These are phyloP conservation scores for Centrapalus pauciflorus DNA, from an alignment of 129 eudicot genomes.

Conservation along the genomic window DNA sequence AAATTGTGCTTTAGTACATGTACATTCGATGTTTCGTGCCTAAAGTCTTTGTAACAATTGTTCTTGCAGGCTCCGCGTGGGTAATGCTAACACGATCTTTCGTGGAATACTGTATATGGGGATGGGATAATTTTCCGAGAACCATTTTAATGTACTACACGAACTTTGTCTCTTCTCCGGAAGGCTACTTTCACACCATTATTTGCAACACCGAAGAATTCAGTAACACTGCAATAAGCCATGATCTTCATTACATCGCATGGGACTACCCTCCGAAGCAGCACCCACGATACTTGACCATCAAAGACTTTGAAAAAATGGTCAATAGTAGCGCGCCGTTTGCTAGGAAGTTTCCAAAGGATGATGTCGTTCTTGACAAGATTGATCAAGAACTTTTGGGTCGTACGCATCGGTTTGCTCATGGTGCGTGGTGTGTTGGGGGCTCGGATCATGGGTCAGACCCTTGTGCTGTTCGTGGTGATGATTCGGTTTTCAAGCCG, in stretches of 20 bases:
- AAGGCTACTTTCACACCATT: slow-evolving; percentile 94
- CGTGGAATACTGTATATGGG: slow-evolving; percentile 93
- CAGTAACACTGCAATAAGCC: slow-evolving; percentile 64
- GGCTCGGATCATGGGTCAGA: slow-evolving; percentile 59
- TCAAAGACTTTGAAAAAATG: slow-evolving; percentile 78
- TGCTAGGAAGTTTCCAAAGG: slow-evolving; percentile 82
- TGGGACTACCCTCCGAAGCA: slow-evolving; percentile 98
- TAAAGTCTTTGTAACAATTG: too few species aligned
- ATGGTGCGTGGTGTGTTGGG: slow-evolving; percentile 94
- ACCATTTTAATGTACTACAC: slow-evolving; percentile 88
- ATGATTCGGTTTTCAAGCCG: slow-evolving; percentile 70
- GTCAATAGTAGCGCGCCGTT: slow-evolving; percentile 86
- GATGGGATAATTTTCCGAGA: slow-evolving; percentile 91
- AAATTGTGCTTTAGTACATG: too few species aligned
- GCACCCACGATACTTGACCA: slow-evolving; percentile 70
- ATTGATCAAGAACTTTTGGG: slow-evolving; percentile 77
- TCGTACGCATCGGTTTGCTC: slow-evolving; percentile 58
- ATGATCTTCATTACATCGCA: slow-evolving; percentile 95
- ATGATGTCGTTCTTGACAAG: slow-evolving; percentile 78
- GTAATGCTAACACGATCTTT: slow-evolving; percentile 82
- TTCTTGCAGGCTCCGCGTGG: slow-evolving; percentile 88
- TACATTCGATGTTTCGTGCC: too few species aligned
- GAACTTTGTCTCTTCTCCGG: slow-evolving; percentile 92
- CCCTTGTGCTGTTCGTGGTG: slow-evolving; percentile 66
- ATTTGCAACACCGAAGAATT: slow-evolving; percentile 88